phyloP scores from a whole-genome alignment of 108 stramenopile species.

The Nitzschia palea region DNA sequence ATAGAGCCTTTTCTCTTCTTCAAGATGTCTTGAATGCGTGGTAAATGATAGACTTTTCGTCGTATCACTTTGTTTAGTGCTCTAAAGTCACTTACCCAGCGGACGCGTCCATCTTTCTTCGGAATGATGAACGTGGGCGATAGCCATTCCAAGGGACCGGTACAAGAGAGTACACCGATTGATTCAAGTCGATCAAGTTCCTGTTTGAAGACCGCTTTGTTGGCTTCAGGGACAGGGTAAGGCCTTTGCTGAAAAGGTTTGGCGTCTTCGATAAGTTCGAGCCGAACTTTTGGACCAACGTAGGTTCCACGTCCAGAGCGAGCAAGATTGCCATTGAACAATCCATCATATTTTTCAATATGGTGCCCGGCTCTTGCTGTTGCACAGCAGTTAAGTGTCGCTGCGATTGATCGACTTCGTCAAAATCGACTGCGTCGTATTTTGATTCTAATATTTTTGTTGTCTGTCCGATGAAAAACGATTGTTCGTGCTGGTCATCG shows the following conservation, averaged over 20 bases:
- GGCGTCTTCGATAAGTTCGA: slow-evolving; percentile 32
- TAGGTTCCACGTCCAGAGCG: not conserved
- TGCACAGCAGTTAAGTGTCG: slow-evolving; percentile 29
- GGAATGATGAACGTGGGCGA: slow-evolving; percentile 5
- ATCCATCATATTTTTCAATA: slow-evolving; percentile 1
- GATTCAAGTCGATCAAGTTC: slow-evolving; percentile 25
- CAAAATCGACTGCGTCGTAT: not conserved
- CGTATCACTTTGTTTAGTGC: not conserved
- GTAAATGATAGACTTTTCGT: slow-evolving; percentile 7
- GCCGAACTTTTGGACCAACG: not conserved
- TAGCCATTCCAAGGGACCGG: slow-evolving; percentile 9
- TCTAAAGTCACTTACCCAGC: not conserved
- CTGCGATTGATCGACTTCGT: slow-evolving; percentile 21
- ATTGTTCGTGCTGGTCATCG: too few relatives aligned
- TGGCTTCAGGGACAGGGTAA: slow-evolving; percentile 19
- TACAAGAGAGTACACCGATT: slow-evolving; percentile 18
- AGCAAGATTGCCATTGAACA: not conserved
- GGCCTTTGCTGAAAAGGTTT: slow-evolving; percentile 25
- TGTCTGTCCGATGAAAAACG: too few relatives aligned
- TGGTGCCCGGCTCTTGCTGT: too few relatives aligned
- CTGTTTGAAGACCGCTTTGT: slow-evolving; percentile 25
- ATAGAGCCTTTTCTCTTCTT: slow-evolving; percentile 18
- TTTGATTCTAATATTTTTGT: slow-evolving; percentile 2
- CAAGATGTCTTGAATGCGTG: slow-evolving; percentile 42
- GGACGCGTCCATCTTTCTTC: not conserved